These are phyloP conservation scores for Rhodamnia rubescens DNA, from an alignment of 345 rosid genomes.

Conservation along the genomic window DNA sequence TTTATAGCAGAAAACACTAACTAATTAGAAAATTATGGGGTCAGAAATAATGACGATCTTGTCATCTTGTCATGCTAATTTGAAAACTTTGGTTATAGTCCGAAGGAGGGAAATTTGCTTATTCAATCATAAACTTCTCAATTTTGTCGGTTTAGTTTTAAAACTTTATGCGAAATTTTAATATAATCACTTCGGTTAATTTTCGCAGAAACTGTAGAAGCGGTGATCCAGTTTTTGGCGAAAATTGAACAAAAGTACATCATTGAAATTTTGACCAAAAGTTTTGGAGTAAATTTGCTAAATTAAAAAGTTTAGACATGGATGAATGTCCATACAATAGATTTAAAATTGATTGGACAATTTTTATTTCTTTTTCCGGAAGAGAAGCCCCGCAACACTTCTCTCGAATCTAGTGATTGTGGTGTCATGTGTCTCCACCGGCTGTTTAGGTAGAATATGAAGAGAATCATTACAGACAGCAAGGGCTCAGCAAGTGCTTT, in stretches of 20 bases:
- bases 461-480: neutral
- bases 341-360: neutral
- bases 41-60: no score
- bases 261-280: neutral
- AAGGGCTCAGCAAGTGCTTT: neutral
- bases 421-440: neutral
- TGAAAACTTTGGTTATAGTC: neutral
- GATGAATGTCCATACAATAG: accelerated
- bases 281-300: neutral
- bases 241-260: neutral
- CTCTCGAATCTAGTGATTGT: neutral
- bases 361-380: neutral
- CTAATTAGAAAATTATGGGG: no score
- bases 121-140: neutral
- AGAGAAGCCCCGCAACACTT: neutral
- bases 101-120: neutral
- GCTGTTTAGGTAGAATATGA: neutral
- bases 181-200: neutral
- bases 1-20: no score
- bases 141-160: neutral
- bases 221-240: accelerated
- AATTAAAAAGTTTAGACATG: neutral
- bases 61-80: no score
- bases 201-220: accelerated
- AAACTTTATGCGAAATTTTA: neutral